Base-by-base conservation (phyloP, 179 eudicot species). In the Monotropa hypopitys region DNA sequence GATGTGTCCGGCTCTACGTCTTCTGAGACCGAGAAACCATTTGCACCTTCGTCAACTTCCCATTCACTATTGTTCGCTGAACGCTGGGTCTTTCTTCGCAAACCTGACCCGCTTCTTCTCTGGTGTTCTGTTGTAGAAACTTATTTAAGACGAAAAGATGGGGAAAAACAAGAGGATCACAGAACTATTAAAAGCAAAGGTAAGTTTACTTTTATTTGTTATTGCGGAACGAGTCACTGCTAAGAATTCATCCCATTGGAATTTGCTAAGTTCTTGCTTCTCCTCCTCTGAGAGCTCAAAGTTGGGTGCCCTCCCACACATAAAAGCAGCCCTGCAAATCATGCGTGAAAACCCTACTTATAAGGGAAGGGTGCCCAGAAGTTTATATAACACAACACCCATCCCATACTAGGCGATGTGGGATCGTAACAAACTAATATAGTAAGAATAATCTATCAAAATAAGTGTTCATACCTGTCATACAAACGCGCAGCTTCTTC, bases 281-380 rank as follows among this genome's bases (percentile, higher is more conserved):
- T 91, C 97, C 71, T 88, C 90, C 75, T 86, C 90, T 1, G 96
- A 54, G 40, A 95, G 87, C 79, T 87, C 96, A 61, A 84, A 89
- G 81, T 95, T 95, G 18, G 99, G 89, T 69, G 89, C 97, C 78
- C 99, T 91, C 51, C 99, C 98, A 73, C 97, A 91, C 91, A 91
- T 84, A 78, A 88, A 93, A 72, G 99, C 99, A 72, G 99, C 99
- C 84, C 99, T 93, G 84, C 88, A 82, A 18, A 77, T 35, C n/a
- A 21, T 15, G 18, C 5, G 3, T n/a, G 42, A 46, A 71, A 71
- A 38, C 23, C 10, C 6, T 35, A 38, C 20, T 50, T 21, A 11
- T 18, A 40, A 70, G 46, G 51, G n/a, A n/a, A n/a, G n/a, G n/a
- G n/a, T n/a, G n/a, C n/a, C n/a, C n/a, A n/a, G n/a, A n/a, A n/a